These are phyloP conservation scores for Nicotiana knightiana DNA, from an alignment of 257 asterid species.

Conservation along the genomic window DNA sequence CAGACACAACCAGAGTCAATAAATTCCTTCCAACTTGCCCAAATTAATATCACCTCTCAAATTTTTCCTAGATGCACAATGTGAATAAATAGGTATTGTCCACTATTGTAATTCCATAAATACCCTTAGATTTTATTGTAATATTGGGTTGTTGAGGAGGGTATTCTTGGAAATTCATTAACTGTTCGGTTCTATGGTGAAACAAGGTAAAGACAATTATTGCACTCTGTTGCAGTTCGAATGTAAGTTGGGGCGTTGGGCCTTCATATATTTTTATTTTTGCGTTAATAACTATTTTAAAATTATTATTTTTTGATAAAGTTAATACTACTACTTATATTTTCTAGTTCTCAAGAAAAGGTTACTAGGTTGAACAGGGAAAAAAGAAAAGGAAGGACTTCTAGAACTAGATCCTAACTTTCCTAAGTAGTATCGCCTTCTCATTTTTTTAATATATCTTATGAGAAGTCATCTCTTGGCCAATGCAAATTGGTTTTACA, in stretches of 20 bases:
- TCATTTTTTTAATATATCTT: background rate
- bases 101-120: background rate
- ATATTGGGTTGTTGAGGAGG: background rate
- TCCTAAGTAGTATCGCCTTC: constrained; percentile 1
- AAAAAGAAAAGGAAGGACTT: background rate
- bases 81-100: background rate
- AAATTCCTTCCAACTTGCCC: background rate
- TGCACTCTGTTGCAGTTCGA: background rate
- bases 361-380: background rate
- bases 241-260: background rate
- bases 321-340: no score
- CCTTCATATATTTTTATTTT: background rate
- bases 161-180: background rate
- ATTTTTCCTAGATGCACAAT: background rate
- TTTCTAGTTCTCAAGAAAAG: background rate
- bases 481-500: background rate
- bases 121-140: background rate
- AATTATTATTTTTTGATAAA: no score
- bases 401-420: background rate
- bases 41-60: background rate
- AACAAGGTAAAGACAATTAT: background rate
- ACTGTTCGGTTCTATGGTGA: background rate
- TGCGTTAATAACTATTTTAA: no score
- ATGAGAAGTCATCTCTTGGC: background rate
- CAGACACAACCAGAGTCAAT: constrained; percentile 18